These are phyloP conservation scores for Phytopythium chamaehyphon DNA, from an alignment of 352 stramenopile species.

Conservation along the genomic window DNA sequence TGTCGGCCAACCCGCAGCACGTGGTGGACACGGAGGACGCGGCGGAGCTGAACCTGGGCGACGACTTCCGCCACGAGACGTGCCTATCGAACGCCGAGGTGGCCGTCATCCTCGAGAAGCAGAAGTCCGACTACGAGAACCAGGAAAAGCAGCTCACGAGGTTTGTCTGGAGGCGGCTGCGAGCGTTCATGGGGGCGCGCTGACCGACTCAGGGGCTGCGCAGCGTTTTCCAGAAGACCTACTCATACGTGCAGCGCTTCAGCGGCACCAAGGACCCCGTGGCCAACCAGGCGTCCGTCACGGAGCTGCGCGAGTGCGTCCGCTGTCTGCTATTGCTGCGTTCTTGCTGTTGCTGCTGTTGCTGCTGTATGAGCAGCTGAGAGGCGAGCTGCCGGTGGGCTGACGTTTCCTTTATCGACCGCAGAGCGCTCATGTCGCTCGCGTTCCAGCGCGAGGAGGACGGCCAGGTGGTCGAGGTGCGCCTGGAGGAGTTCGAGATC, in stretches of 20 bases:
- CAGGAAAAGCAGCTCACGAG: conserved; percentile 88
- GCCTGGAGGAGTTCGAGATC: conserved; percentile 89
- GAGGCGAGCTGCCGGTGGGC: too few relatives aligned
- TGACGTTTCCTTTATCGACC: neutral
- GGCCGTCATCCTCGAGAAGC: conserved; percentile 88
- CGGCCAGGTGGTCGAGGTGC: conserved; percentile 62
- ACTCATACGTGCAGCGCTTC: conserved; percentile 90
- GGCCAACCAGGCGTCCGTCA: conserved; percentile 87
- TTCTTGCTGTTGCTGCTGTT: too few relatives aligned
- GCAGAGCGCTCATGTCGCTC: conserved; percentile 81
- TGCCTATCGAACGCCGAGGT: conserved; percentile 89
- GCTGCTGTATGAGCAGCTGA: too few relatives aligned
- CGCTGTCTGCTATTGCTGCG: neutral
- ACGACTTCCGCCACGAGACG: conserved; percentile 87
- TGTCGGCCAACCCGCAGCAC: conserved; percentile 83
- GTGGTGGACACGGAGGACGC: conserved; percentile 89
- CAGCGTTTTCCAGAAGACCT: conserved; percentile 90
- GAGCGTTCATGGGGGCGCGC: neutral
- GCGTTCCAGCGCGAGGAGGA: conserved; percentile 80
- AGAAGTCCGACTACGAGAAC: conserved; percentile 89
- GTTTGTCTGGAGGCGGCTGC: conserved; percentile 18
- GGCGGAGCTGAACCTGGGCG: conserved; percentile 84
- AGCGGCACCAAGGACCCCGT: conserved; percentile 90
- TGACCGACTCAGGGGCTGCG: conserved; percentile 1
- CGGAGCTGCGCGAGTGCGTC: conserved; percentile 83